phyloP scores from a whole-genome alignment of 352 stramenopile species.

The Phytophthora tubulina region DNA sequence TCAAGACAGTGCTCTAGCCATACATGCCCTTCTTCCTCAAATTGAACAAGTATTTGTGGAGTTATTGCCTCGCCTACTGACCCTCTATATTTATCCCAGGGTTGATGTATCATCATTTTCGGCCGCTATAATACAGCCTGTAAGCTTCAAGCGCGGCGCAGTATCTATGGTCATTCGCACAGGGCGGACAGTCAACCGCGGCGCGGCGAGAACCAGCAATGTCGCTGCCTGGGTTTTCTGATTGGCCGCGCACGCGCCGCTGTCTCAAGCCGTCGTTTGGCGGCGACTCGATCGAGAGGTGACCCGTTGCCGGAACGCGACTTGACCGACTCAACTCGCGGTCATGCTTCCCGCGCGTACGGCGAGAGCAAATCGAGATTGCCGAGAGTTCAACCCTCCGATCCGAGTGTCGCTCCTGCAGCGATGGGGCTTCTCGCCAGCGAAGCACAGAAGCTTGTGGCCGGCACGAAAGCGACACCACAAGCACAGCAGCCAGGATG shows the following conservation, averaged over 20 bases:
- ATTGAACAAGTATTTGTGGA: no score
- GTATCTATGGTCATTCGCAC: not conserved
- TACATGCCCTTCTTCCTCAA: no score
- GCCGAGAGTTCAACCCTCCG: conserved; percentile 10
- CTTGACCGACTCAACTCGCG: conserved; percentile 10
- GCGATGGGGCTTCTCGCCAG: not conserved
- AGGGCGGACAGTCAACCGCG: conserved; percentile 25
- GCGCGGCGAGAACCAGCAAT: conserved; percentile 19
- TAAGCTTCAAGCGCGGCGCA: conserved; percentile 5
- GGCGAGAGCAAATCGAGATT: conserved; percentile 5
- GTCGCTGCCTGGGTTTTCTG: conserved; percentile 20
- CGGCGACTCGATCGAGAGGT: not conserved
- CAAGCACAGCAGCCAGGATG: not conserved
- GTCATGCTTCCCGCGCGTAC: conserved; percentile 1
- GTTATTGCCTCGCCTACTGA: no score
- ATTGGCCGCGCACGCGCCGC: conserved; percentile 12
- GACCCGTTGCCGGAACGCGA: conserved; percentile 12
- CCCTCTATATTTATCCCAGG: no score
- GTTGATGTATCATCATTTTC: no score
- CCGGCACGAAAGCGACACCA: conserved; percentile 27
- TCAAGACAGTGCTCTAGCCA: no score
- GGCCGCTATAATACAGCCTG: no score
- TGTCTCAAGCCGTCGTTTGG: conserved; percentile 24
- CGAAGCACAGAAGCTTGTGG: conserved; percentile 12
- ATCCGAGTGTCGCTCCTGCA: conserved; percentile 14